Conservation (phyloP, 495 filamentous ascomycete genomes). For the Penicillium silybi region DNA sequence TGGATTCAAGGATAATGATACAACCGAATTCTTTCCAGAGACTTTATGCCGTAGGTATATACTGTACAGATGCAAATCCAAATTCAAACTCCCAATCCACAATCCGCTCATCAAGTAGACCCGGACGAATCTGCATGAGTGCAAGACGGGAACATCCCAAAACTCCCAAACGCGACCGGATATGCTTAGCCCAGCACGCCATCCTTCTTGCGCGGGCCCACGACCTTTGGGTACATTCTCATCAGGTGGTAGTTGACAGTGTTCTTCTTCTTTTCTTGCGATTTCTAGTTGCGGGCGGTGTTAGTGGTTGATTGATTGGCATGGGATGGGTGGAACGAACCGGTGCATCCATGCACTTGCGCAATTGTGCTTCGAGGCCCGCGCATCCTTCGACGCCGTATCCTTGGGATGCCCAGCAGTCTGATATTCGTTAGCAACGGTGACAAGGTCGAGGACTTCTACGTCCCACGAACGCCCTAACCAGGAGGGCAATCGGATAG, state of each 20-base stretch:
- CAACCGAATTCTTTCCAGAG: conserved; percentile 19
- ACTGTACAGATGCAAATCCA: conserved; percentile 25
- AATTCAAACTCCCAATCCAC: conserved; percentile 13
- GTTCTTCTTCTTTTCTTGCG: conserved; percentile 65
- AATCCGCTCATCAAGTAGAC: background rate
- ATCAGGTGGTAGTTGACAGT: conserved; percentile 93
- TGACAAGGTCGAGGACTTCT: background rate
- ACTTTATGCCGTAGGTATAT: conserved; percentile 17
- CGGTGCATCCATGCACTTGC: conserved; percentile 89
- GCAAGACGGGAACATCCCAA: conserved; percentile 2
- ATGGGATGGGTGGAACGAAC: conserved; percentile 35
- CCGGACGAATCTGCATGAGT: background rate
- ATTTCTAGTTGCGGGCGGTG: conserved; percentile 46
- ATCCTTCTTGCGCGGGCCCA: conserved; percentile 68
- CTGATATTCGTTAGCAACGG: conserved; percentile 38
- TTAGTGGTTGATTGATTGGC: conserved; percentile 8
- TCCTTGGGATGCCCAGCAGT: conserved; percentile 92
- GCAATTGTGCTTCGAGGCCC: conserved; percentile 74
- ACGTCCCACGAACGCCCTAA: no score
- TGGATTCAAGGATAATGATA: conserved; percentile 11
- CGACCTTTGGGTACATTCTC: conserved; percentile 79
- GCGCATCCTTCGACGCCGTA: conserved; percentile 69
- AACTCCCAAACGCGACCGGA: conserved; percentile 15
- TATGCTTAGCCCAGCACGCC: conserved; percentile 31
- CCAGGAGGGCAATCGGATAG: no score